phyloP scores from a whole-genome alignment of 345 rosid genomes.

The Raphanus raphanistrum region DNA sequence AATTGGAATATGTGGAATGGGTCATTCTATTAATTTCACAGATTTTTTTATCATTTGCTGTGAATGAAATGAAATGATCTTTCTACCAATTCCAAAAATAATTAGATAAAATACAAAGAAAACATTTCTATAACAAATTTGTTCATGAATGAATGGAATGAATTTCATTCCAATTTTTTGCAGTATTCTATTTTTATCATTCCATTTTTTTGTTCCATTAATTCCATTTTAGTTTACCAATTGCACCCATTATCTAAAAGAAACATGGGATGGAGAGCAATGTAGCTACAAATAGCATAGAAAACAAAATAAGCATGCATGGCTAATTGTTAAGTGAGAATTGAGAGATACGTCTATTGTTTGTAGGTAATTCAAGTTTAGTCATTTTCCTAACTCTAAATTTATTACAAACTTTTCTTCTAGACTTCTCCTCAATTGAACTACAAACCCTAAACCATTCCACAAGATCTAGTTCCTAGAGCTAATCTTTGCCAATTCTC shows the following conservation, averaged over 20 bases:
- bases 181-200: no score
- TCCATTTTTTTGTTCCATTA: no score
- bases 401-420: constrained; percentile 2
- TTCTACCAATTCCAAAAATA: no score
- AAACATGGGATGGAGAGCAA: constrained; percentile 4
- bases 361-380: constrained; percentile 14
- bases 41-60: no score
- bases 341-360: constrained; percentile 4
- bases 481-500: background rate
- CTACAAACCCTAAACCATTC: constrained; percentile 18
- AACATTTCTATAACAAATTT: no score
- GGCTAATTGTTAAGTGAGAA: background rate
- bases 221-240: no score
- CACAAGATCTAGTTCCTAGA: background rate
- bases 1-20: no score
- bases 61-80: no score
- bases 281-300: constrained; percentile 26
- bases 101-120: no score
- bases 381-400: constrained; percentile 9
- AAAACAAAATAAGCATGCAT: background rate
- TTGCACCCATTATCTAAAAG: background rate
- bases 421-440: background rate
- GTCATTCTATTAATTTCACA: no score
- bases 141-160: no score
- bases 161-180: no score